phyloP scores from a whole-genome alignment of 2,329 filamentous ascomycete genomes.

The Trichoderma gracile region DNA sequence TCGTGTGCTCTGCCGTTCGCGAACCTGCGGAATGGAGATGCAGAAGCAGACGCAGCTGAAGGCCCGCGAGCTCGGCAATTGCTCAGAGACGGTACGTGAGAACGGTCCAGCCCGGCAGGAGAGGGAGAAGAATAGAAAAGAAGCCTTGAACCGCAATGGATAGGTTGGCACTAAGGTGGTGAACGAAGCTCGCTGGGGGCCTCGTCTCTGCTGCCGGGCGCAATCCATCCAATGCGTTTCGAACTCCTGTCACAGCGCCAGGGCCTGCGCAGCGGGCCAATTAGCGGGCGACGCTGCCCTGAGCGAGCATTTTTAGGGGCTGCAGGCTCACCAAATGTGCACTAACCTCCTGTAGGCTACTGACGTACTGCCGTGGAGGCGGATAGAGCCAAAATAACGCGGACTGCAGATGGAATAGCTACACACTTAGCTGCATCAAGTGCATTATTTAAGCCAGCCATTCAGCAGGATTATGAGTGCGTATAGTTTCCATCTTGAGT shows the following conservation, averaged over 20 bases:
- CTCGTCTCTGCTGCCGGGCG: constrained; percentile 15
- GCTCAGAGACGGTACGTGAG: constrained; percentile 2
- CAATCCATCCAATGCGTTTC: constrained; percentile 22
- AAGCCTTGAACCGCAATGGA: neutral
- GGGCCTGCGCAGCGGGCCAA: constrained; percentile 23
- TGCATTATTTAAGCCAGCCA: too few species aligned
- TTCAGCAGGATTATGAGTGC: accelerated
- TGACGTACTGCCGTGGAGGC: neutral
- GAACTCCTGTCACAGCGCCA: constrained; percentile 26
- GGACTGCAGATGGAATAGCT: too few species aligned
- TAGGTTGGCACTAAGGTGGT: constrained; percentile 1
- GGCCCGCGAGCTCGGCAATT: constrained; percentile 6
- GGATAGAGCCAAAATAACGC: too few species aligned
- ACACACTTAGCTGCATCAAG: too few species aligned
- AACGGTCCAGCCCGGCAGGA: neutral
- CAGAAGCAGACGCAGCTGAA: constrained; percentile 1
- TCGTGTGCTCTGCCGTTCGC: constrained; percentile 13
- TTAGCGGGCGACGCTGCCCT: constrained; percentile 22
- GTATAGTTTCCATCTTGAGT: too few species aligned
- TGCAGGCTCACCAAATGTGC: constrained; percentile 26
- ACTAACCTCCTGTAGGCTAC: constrained; percentile 15
- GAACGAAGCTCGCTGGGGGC: neutral
- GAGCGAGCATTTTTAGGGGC: constrained; percentile 26
- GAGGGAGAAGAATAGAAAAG: constrained; percentile 10
- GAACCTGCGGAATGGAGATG: constrained; percentile 17